These are phyloP conservation scores for Helotiales sp. DNA, from an alignment of 2,329 filamentous ascomycete species.

Conservation along the genomic window DNA sequence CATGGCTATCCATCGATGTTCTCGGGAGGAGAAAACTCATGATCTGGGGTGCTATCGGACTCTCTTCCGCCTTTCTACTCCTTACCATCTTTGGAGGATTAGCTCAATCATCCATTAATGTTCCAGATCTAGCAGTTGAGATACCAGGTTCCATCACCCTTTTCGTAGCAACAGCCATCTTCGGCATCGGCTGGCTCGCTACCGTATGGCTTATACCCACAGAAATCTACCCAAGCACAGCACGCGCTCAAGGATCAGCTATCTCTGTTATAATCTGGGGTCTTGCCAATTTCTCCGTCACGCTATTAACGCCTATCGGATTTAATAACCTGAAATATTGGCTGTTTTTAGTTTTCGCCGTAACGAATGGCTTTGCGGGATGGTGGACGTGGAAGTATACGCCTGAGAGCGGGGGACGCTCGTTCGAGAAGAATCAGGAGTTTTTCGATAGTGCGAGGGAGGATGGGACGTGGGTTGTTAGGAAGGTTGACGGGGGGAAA, in stretches of 20 bases:
- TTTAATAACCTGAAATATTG: slow-evolving; percentile 58
- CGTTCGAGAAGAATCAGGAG: slow-evolving; percentile 54
- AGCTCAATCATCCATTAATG: slow-evolving; percentile 40
- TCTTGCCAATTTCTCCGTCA: slow-evolving; percentile 40
- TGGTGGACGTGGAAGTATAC: slow-evolving; percentile 55
- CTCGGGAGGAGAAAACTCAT: slow-evolving; percentile 54
- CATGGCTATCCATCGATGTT: slow-evolving; percentile 59
- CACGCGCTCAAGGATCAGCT: slow-evolving; percentile 65
- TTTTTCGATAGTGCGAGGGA: slow-evolving; percentile 46
- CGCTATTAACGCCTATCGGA: slow-evolving; percentile 65
- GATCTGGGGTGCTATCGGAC: slow-evolving; percentile 49
- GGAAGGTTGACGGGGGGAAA: slow-evolving; percentile 51
- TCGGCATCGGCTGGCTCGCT: slow-evolving; percentile 60
- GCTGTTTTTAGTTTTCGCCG: slow-evolving; percentile 57
- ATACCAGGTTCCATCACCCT: slow-evolving; percentile 52
- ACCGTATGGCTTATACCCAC: slow-evolving; percentile 56
- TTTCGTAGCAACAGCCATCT: slow-evolving; percentile 58
- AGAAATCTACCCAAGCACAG: slow-evolving; percentile 63
- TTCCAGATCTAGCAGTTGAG: slow-evolving; percentile 44
- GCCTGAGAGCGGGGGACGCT: slow-evolving; percentile 57
- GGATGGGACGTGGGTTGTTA: slow-evolving; percentile 53
- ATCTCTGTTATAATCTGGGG: slow-evolving; percentile 65
- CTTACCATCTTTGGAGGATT: slow-evolving; percentile 52
- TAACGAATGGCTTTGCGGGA: slow-evolving; percentile 49
- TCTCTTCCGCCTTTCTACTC: slow-evolving; percentile 51